Conservation (phyloP, 2,329 filamentous ascomycete genomes). For the Pseudopithomyces chartarum region DNA sequence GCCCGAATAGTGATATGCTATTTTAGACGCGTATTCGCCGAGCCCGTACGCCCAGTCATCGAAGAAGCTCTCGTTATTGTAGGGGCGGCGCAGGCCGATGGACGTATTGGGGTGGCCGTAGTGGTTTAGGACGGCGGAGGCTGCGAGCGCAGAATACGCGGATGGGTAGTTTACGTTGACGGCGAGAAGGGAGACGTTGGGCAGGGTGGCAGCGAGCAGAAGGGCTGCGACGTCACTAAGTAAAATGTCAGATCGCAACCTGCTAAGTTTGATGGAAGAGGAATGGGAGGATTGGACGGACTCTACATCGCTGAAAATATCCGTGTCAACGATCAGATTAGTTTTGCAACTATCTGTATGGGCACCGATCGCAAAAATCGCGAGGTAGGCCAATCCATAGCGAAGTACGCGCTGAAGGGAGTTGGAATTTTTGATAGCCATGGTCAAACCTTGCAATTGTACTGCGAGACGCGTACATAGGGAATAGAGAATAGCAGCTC, state of each 20-base stretch:
- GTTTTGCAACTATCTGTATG: too few relatives aligned
- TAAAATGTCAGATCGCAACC: too few relatives aligned
- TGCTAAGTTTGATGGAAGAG: slow-evolving; percentile 17
- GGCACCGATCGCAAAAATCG: too few relatives aligned
- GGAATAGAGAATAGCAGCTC: too few relatives aligned
- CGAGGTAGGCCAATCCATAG: too few relatives aligned
- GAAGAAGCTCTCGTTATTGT: slow-evolving; percentile 52
- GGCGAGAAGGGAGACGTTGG: slow-evolving; percentile 45
- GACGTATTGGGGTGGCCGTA: slow-evolving; percentile 47
- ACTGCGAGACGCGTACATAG: too few relatives aligned
- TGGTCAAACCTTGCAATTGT: too few relatives aligned
- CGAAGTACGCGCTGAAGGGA: too few relatives aligned
- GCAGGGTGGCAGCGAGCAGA: slow-evolving; percentile 49
- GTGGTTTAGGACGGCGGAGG: slow-evolving; percentile 46
- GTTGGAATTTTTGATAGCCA: too few relatives aligned
- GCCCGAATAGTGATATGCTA: slow-evolving; percentile 51
- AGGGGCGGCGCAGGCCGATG: slow-evolving; percentile 48
- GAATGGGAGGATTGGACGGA: slow-evolving; percentile 20
- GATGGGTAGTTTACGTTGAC: slow-evolving; percentile 47
- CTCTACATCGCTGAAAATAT: slow-evolving; percentile 56
- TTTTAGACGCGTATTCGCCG: slow-evolving; percentile 54
- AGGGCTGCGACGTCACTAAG: slow-evolving; percentile 49
- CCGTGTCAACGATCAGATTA: slow-evolving; percentile 55
- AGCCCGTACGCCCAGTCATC: slow-evolving; percentile 47
- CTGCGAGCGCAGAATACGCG: slow-evolving; percentile 48